Conservation (phyloP, 1,284 basidiomycete species). For the Fomitopsis schrenkii region DNA sequence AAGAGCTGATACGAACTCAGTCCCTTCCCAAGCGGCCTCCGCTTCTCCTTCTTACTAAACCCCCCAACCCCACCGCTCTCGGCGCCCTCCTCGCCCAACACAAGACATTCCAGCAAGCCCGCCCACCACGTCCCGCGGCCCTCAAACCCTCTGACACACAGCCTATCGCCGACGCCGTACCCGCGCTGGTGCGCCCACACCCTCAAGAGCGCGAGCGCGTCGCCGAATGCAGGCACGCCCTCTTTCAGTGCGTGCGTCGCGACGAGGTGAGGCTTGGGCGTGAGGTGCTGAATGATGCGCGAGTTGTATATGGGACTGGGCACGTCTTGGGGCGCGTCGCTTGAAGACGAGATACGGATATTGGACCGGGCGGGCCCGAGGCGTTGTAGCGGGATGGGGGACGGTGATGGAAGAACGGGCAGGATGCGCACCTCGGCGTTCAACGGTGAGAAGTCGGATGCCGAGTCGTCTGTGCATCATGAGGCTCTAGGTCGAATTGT, state of each 20-base stretch:
- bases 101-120: conserved; percentile 66
- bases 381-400: conserved; percentile 59
- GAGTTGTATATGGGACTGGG: conserved; percentile 83
- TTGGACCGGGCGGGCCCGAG: conserved; percentile 79
- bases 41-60: conserved; percentile 35
- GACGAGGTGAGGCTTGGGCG: conserved; percentile 67
- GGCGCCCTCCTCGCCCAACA: conserved; percentile 60
- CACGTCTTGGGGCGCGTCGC: conserved; percentile 13
- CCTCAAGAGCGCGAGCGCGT: conserved; percentile 78
- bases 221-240: conserved; percentile 61
- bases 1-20: conserved; percentile 88
- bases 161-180: conserved; percentile 50
- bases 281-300: conserved; percentile 63
- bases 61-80: not conserved
- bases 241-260: conserved; percentile 65
- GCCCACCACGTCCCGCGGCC: conserved; percentile 67
- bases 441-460: conserved; percentile 64
- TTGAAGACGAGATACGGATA: conserved; percentile 40
- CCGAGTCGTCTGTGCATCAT: conserved; percentile 39
- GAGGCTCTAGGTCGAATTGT: no score
- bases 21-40: conserved; percentile 61
- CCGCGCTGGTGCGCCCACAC: conserved; percentile 92
- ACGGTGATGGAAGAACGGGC: conserved; percentile 55
- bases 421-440: conserved; percentile 74
- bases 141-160: conserved; percentile 68